Evolutionary conservation across 768 basidiomycete genomes (phyloP).

Genomic region (Trametes gibbosa): DNA sequence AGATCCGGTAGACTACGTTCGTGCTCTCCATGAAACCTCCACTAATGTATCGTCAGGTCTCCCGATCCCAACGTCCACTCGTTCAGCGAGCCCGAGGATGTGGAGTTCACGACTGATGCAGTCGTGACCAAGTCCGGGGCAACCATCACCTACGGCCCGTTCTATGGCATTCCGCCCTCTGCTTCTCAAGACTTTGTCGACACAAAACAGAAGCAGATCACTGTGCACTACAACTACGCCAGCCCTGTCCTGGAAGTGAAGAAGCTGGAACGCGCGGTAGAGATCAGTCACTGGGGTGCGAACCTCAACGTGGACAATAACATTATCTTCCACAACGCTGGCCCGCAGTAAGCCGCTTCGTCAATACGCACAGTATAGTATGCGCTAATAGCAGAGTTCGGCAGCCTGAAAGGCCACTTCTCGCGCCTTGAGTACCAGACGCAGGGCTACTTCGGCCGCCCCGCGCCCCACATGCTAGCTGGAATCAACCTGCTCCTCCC

Average conservation of each 20-base stretch:
- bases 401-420: conserved; percentile 92
- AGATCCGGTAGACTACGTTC: conserved; percentile 63
- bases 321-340: conserved; percentile 82
- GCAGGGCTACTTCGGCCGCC: conserved; percentile 65
- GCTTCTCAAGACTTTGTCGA: conserved; percentile 52
- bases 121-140: conserved; percentile 71
- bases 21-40: not conserved
- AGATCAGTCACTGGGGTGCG: conserved; percentile 96
- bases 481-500: conserved; percentile 80
- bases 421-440: conserved; percentile 87
- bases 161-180: conserved; percentile 68
- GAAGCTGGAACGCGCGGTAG: conserved; percentile 70
- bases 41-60: conserved; percentile 43
- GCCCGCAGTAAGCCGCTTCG: conserved; percentile 71
- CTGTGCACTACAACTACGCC: conserved; percentile 81
- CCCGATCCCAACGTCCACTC: conserved; percentile 68
- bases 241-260: conserved; percentile 76
- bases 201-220: conserved; percentile 60
- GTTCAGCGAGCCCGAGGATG: conserved; percentile 64
- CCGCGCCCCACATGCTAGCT: conserved; percentile 68
- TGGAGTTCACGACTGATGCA: conserved; percentile 57
- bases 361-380: not conserved
- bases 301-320: conserved; percentile 94
- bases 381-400: not conserved
- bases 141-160: conserved; percentile 88